A percentile compares a stretch with the other conserved stretches of the same genome.
Evolutionary conservation across 768 basidiomycete genomes (phyloP).

Genomic region (Amanita pallidorosea): DNA sequence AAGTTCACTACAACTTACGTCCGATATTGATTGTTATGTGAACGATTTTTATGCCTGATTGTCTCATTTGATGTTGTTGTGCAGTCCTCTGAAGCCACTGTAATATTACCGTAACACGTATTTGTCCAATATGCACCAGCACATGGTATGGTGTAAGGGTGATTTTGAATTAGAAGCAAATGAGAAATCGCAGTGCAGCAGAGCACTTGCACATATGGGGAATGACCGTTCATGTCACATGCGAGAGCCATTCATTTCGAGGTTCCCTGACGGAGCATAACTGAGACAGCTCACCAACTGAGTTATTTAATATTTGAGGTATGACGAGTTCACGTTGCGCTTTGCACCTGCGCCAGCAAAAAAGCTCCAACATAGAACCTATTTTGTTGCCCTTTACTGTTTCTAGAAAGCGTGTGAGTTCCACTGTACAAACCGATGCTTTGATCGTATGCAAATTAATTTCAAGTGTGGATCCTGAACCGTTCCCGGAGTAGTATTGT

Average conservation of each 20-base stretch:
- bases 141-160: not conserved
- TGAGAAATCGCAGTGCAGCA: not conserved
- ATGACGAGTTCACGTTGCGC: no score
- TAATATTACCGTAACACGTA: not conserved
- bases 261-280: not conserved
- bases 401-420: not conserved
- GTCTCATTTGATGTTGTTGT: not conserved
- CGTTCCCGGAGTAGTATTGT: not conserved
- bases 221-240: not conserved
- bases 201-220: not conserved
- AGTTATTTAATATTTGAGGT: no score
- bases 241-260: not conserved
- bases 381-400: not conserved
- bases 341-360: not conserved
- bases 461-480: not conserved
- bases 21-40: not conserved
- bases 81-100: not conserved
- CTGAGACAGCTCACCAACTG: not conserved
- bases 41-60: not conserved
- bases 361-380: not conserved
- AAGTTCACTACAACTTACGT: conserved; percentile 6
- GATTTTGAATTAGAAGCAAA: not conserved
- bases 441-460: not conserved
- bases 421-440: not conserved
- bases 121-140: not conserved